Evolutionary conservation across 129 eudicot genomes (phyloP), one percentile per base, ranked within the genome.

Genomic region (Lactuca sativa): DNA sequence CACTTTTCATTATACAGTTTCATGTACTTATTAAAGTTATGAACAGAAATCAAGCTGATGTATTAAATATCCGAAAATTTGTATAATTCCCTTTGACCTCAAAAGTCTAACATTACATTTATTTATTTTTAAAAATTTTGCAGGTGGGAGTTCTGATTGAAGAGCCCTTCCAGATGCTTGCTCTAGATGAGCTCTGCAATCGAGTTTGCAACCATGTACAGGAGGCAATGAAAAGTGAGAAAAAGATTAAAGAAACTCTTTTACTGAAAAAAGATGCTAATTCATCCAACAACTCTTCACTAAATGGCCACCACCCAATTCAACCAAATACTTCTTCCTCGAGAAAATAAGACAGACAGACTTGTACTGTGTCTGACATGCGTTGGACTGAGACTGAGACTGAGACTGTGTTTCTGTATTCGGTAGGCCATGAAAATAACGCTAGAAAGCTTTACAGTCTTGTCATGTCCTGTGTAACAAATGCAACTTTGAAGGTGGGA

Each of bases 71-170:
- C 15, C 8, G 34, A 10, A 4, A 61, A 18, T 14, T 40, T 25
- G 21, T 56, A 57, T 13, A 7, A 41, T 15, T 33, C 6, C 47
- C 9, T 15, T 32, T 9, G 51, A 67, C 51, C 10, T 54, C 36
- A 31, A 66, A 31, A 11, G 70, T 49, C 70, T 52, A 67, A 52
- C 62, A 54, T 14, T n/a, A 2, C 2, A 34, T 6, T n/a, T 31
- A 30, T 30, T 47, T 7, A 11, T 31, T 59, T 59, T 58, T 7
- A 38, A 47, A 9, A 16, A 3, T 40, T 15, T 43, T 84, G 80
- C 82, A 95, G 99, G 99, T 95, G 59, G 99, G 99, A 70, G 99
- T 95, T 56, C 90, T 95, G 16, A 95, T 95, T 10, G 99, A 95
- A 82, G 99, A 95, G 77, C 99, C 99, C 31, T 95, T 95, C 73